A percentile compares a stretch with the other conserved stretches of the same genome.
phyloP scores from a whole-genome alignment of 345 rosid species.

The Eucalyptus viminalis region DNA sequence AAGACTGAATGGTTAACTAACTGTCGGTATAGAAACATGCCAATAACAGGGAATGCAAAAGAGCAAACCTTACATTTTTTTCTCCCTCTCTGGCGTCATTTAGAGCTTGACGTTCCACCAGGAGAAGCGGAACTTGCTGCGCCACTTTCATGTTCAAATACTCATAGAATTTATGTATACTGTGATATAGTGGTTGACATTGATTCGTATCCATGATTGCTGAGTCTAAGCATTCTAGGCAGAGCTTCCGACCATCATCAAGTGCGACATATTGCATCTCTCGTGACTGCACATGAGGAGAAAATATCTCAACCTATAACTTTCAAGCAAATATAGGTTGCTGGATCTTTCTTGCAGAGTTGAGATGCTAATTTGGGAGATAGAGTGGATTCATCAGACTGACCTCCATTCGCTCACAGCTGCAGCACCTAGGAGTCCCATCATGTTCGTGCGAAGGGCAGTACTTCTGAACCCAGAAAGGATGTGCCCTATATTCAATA shows the following conservation, averaged over 20 bases:
- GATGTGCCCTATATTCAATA: conserved; percentile 97
- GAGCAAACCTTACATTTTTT: conserved; percentile 47
- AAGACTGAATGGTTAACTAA: background rate
- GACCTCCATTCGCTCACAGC: conserved; percentile 99
- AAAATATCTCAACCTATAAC: background rate
- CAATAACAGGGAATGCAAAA: background rate
- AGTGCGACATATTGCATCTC: conserved; percentile 59
- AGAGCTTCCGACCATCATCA: conserved; percentile 88
- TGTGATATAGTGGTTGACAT: conserved; percentile 81
- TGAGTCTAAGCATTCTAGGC: conserved; percentile 93
- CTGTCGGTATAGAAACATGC: background rate
- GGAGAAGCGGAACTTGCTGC: conserved; percentile 81
- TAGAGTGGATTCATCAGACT: conserved; percentile 1
- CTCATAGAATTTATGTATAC: conserved; percentile 77
- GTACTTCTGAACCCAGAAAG: conserved; percentile 94
- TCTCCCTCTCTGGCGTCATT: conserved; percentile 97
- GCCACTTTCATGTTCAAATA: conserved; percentile 74
- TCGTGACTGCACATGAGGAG: conserved; percentile 38
- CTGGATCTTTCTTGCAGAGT: background rate
- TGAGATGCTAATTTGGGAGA: background rate
- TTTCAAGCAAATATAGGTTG: background rate
- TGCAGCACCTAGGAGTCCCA: conserved; percentile 90
- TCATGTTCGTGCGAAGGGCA: conserved; percentile 94
- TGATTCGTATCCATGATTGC: conserved; percentile 84
- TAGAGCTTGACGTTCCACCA: conserved; percentile 93